A percentile compares a stretch with the other conserved stretches of the same genome.
Evolutionary conservation across 164 flowering plant species (phyloP).

Genomic region (Nymphaea thermarum): DNA sequence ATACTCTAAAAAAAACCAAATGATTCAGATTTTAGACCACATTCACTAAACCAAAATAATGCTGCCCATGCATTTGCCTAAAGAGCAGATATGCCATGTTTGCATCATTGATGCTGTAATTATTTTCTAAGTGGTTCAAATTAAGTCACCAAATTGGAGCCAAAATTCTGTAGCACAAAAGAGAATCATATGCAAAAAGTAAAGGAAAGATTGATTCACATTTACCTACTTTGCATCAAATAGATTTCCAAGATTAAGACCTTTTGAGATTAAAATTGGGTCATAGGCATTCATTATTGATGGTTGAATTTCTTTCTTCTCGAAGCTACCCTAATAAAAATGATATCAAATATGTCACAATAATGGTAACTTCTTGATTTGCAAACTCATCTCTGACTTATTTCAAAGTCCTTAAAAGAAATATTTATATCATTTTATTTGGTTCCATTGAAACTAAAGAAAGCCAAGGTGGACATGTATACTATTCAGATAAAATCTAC

Average conservation of each 20-base stretch:
- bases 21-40: too few relatives aligned
- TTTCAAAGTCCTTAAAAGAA: constrained; percentile 82
- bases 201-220: not conserved
- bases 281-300: constrained; percentile 95
- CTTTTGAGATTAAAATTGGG: constrained; percentile 85
- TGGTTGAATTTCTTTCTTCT: constrained; percentile 73
- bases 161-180: too few relatives aligned
- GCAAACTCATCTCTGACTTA: constrained; percentile 15
- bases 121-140: too few relatives aligned
- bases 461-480: constrained; percentile 90
- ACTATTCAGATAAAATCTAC: constrained; percentile 91
- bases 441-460: constrained; percentile 71
- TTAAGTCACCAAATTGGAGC: too few relatives aligned
- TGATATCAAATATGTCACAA: too few relatives aligned
- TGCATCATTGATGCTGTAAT: too few relatives aligned
- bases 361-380: too few relatives aligned
- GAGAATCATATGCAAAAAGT: not conserved
- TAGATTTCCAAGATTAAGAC: constrained; percentile 80
- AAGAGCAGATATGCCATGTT: too few relatives aligned
- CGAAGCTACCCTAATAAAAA: constrained; percentile 10
- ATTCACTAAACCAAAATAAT: too few relatives aligned
- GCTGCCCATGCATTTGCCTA: too few relatives aligned
- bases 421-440: constrained; percentile 89
- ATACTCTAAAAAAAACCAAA: too few relatives aligned
- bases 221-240: constrained; percentile 77